Evolutionary conservation across 129 eudicot genomes (phyloP).

Genomic region (Cynara cardunculus): DNA sequence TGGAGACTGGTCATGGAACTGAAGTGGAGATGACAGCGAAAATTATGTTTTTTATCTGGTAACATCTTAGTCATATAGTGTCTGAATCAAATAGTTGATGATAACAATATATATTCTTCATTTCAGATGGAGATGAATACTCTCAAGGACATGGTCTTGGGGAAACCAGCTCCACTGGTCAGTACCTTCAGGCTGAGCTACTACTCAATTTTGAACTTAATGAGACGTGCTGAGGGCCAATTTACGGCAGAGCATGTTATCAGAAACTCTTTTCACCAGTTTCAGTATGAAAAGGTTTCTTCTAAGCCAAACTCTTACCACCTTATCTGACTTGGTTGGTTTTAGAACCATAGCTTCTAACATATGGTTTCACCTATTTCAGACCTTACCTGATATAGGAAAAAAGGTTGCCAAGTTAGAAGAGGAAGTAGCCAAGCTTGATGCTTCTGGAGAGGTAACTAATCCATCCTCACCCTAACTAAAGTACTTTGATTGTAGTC

Average conservation of each 20-base stretch:
- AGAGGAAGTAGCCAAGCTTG: slow-evolving; percentile 83
- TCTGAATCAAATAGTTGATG: neutral
- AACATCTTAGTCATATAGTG: neutral
- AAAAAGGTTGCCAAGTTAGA: slow-evolving; percentile 83
- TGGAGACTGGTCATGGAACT: neutral
- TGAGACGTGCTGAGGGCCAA: slow-evolving; percentile 99
- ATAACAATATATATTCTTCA: neutral
- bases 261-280: slow-evolving; percentile 88
- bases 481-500: neutral
- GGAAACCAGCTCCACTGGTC: slow-evolving; percentile 94
- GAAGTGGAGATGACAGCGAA: neutral
- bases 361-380: slow-evolving; percentile 14
- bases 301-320: neutral
- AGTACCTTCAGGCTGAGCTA: slow-evolving; percentile 97
- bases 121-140: slow-evolving; percentile 96
- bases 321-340: neutral
- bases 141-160: slow-evolving; percentile 90
- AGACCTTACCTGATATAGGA: slow-evolving; percentile 96
- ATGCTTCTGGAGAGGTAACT: slow-evolving; percentile 92
- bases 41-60: neutral
- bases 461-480: neutral
- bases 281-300: slow-evolving; percentile 90
- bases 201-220: slow-evolving; percentile 88
- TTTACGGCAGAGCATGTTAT: slow-evolving; percentile 99
- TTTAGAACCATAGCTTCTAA: slow-evolving; percentile 1